Percentiles rank a stretch among this genome's conserved stretches.
phyloP scores from a whole-genome alignment of 768 basidiomycete genomes.

The Kockovaella imperatae region DNA sequence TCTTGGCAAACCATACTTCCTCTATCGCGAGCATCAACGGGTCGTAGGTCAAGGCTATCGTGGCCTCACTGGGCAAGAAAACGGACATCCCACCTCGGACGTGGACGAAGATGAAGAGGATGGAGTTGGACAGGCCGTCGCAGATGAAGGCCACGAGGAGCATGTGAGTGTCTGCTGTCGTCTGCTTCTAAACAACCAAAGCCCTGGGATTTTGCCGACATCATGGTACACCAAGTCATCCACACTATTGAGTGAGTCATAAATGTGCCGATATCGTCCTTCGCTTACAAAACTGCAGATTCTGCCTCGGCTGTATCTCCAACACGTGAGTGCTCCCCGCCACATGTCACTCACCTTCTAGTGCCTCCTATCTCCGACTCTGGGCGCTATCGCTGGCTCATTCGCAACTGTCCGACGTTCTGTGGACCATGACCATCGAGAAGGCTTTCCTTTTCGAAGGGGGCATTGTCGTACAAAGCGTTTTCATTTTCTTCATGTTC shows the following conservation, averaged over 20 bases:
- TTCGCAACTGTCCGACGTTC: slow-evolving; percentile 74
- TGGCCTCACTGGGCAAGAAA: slow-evolving; percentile 46
- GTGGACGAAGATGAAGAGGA: slow-evolving; percentile 54
- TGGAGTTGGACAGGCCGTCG: slow-evolving; percentile 53
- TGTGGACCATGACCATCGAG: slow-evolving; percentile 69
- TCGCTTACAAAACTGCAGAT: no score
- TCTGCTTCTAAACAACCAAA: slow-evolving; percentile 46
- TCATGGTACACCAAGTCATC: slow-evolving; percentile 93
- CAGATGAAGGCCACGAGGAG: slow-evolving; percentile 66
- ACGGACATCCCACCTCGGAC: slow-evolving; percentile 23
- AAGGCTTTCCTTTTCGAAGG: slow-evolving; percentile 47
- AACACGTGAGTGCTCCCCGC: slow-evolving; percentile 64
- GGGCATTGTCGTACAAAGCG: slow-evolving; percentile 43
- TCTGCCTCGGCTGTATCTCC: slow-evolving; percentile 97
- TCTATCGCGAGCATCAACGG: slow-evolving; percentile 80
- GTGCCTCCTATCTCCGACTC: slow-evolving; percentile 54
- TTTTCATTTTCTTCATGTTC: slow-evolving; percentile 60
- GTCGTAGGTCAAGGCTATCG: slow-evolving; percentile 78
- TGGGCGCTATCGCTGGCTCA: slow-evolving; percentile 98
- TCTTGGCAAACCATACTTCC: slow-evolving; percentile 80
- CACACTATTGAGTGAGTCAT: slow-evolving; percentile 99
- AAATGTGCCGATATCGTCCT: no score
- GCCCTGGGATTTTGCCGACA: slow-evolving; percentile 86
- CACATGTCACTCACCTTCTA: slow-evolving; percentile 42
- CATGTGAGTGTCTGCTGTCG: slow-evolving; percentile 53